These are phyloP conservation scores for Aspergillus coremiiformis DNA, from an alignment of 495 filamentous ascomycete species.

Conservation along the genomic window DNA sequence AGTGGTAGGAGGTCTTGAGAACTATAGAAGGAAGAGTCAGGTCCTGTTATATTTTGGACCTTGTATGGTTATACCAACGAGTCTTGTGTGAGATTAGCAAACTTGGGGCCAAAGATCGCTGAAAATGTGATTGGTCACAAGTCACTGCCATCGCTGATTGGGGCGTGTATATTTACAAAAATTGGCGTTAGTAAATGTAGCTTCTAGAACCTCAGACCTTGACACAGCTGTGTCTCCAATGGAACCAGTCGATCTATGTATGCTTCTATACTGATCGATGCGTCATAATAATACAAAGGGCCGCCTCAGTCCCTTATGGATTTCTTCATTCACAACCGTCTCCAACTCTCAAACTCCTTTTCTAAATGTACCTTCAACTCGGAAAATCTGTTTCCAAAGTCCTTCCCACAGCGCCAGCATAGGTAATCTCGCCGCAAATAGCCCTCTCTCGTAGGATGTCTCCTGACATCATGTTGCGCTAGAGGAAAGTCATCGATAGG, in stretches of 20 bases:
- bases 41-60: constrained; percentile 3
- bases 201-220: constrained; percentile 4
- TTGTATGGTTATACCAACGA: neutral
- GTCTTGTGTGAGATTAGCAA: constrained; percentile 5
- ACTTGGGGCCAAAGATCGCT: constrained; percentile 15
- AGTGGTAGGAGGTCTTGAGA: neutral
- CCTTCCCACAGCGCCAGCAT: constrained; percentile 80
- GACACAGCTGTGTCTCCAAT: constrained; percentile 5
- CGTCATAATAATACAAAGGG: neutral
- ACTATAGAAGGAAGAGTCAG: constrained; percentile 2
- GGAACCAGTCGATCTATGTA: constrained; percentile 3
- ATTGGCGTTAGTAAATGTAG: constrained; percentile 12
- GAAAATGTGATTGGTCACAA: constrained; percentile 23
- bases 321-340: constrained; percentile 45
- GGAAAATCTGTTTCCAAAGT: constrained; percentile 65
- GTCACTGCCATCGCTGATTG: constrained; percentile 12
- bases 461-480: constrained; percentile 48
- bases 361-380: constrained; percentile 73
- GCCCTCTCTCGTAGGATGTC: constrained; percentile 45
- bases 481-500: constrained; percentile 76
- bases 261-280: neutral
- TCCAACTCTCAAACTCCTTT: constrained; percentile 78
- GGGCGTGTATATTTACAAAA: constrained; percentile 30
- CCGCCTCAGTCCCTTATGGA: neutral
- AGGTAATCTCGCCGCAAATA: constrained; percentile 56